phyloP scores from a whole-genome alignment of 345 rosid species.

The Dipteronia sinensis region DNA sequence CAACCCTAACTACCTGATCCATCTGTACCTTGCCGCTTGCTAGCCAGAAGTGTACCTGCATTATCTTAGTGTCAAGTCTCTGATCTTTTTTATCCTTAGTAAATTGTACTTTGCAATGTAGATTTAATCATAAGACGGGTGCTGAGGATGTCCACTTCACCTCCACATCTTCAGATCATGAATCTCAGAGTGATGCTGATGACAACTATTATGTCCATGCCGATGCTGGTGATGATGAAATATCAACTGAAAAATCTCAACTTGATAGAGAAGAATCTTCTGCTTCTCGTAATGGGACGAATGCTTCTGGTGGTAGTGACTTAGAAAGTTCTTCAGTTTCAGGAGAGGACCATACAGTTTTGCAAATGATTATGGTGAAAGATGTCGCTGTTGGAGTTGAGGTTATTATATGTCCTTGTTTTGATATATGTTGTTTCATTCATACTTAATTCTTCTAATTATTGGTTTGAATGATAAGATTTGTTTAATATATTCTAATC shows the following conservation, averaged over 20 bases:
- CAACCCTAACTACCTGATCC: neutral
- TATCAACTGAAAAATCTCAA: slow-evolving; percentile 29
- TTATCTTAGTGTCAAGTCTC: neutral
- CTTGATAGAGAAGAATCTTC: slow-evolving; percentile 21
- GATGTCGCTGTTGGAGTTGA: slow-evolving; percentile 73
- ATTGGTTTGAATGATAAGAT: neutral
- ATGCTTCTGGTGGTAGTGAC: slow-evolving; percentile 24
- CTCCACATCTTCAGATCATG: slow-evolving; percentile 45
- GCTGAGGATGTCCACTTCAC: slow-evolving; percentile 89
- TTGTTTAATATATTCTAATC: neutral
- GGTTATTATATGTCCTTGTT: slow-evolving; percentile 44
- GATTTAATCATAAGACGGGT: slow-evolving; percentile 94
- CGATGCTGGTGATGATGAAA: slow-evolving; percentile 28
- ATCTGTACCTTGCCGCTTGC: neutral
- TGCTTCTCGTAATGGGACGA: slow-evolving; percentile 19
- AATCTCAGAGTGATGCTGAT: slow-evolving; percentile 45
- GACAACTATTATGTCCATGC: slow-evolving; percentile 20
- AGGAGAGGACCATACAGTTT: slow-evolving; percentile 39
- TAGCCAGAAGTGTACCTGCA: neutral
- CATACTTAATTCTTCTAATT: neutral
- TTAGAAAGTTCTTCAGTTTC: slow-evolving; percentile 22
- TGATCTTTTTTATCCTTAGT: neutral
- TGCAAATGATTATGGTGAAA: slow-evolving; percentile 91
- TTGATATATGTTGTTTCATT: neutral
- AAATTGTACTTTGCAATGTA: slow-evolving; percentile 25